Conservation (phyloP, 106 monocot species). For the Dendrobium catenatum region DNA sequence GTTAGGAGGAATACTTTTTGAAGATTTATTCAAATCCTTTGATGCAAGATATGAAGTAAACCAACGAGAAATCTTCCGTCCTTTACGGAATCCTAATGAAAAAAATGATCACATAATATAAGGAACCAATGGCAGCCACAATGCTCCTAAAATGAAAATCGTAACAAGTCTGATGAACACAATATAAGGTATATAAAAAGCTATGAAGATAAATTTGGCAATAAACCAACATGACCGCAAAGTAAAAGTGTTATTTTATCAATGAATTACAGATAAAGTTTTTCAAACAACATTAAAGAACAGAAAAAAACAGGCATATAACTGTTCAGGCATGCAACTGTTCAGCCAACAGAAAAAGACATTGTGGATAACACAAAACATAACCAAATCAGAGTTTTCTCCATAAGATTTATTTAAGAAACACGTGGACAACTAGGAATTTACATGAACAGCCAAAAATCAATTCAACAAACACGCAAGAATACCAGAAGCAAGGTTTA, state of each 20-base stretch:
- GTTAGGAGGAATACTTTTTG: slow-evolving; percentile 8
- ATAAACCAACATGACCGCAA: background rate
- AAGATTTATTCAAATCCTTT: slow-evolving; percentile 31
- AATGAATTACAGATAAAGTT: background rate
- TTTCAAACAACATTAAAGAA: background rate
- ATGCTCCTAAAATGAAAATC: too few species aligned
- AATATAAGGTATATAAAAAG: background rate
- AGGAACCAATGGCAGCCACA: background rate
- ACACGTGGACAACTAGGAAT: background rate
- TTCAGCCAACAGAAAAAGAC: too few species aligned
- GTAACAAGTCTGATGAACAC: background rate
- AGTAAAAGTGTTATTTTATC: background rate
- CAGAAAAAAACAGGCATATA: too few species aligned
- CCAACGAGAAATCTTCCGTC: slow-evolving; percentile 54
- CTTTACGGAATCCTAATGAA: slow-evolving; percentile 43
- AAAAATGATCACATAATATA: background rate
- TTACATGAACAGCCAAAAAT: background rate
- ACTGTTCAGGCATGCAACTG: too few species aligned
- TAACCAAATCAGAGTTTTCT: background rate
- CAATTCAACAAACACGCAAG: background rate
- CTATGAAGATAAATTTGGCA: background rate
- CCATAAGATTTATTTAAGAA: background rate
- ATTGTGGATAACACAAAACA: background rate
- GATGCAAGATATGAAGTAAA: slow-evolving; percentile 41
- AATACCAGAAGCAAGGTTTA: background rate